phyloP scores from a whole-genome alignment of 441 rosid genomes.

The Corymbia calophylla region DNA sequence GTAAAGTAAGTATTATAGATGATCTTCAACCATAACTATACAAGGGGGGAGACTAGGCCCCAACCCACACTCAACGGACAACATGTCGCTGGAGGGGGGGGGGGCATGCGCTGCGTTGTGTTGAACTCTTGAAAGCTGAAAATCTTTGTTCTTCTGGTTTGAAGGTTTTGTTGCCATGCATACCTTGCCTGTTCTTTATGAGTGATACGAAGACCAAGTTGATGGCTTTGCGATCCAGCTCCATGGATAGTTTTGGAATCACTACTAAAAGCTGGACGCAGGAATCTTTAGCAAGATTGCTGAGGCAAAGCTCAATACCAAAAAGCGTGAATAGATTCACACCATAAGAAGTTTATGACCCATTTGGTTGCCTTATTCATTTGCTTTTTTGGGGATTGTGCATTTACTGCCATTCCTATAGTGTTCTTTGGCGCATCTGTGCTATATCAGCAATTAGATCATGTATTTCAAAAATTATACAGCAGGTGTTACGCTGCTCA shows the following conservation, averaged over 20 bases:
- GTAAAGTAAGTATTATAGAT: too few relatives aligned
- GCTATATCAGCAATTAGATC: not conserved
- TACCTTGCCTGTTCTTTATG: conserved; percentile 6
- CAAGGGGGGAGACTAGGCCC: too few relatives aligned
- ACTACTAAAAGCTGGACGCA: not conserved
- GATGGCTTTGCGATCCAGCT: conserved; percentile 4
- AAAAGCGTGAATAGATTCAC: conserved; percentile 2
- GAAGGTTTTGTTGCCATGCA: conserved; percentile 9
- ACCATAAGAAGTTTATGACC: not conserved
- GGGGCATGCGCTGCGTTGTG: not conserved
- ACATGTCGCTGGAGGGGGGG: too few relatives aligned
- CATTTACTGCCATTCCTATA: not conserved
- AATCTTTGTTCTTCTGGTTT: not conserved
- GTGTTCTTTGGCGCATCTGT: not conserved
- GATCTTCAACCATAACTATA: too few relatives aligned
- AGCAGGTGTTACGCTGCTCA: not conserved
- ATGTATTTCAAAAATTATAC: not conserved
- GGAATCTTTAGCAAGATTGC: conserved; percentile 6
- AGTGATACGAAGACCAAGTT: conserved; percentile 4
- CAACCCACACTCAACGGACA: too few relatives aligned
- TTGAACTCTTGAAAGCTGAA: not conserved
- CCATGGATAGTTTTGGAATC: not conserved
- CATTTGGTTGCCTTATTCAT: not conserved
- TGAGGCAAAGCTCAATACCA: not conserved
- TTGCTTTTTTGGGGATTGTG: not conserved